phyloP scores from a whole-genome alignment of 345 rosid species.

The Trapa incisa region DNA sequence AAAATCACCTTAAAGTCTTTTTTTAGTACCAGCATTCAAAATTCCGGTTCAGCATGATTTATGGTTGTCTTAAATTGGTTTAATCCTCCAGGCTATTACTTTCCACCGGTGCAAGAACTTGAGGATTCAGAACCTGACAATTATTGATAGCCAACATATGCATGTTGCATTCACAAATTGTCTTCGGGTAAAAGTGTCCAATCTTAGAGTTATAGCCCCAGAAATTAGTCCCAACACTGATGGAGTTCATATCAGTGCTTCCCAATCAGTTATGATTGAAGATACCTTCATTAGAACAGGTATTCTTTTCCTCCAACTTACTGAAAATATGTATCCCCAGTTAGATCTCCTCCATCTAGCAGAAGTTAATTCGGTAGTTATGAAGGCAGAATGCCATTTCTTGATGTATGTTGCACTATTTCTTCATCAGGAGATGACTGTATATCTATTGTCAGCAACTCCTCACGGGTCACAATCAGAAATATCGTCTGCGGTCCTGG shows the following conservation, averaged over 20 bases:
- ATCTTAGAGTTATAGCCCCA: slow-evolving; percentile 52
- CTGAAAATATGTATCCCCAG: neutral
- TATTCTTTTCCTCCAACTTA: slow-evolving; percentile 10
- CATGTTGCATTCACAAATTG: slow-evolving; percentile 65
- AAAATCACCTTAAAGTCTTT: neutral
- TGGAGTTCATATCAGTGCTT: slow-evolving; percentile 75
- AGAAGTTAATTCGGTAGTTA: neutral
- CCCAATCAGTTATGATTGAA: slow-evolving; percentile 47
- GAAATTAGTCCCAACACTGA: slow-evolving; percentile 76
- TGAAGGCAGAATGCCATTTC: neutral
- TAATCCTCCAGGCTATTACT: slow-evolving; percentile 51
- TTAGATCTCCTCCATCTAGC: neutral
- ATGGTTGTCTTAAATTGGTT: neutral
- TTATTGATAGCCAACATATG: slow-evolving; percentile 66
- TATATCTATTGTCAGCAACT: slow-evolving; percentile 68
- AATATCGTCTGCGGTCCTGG: slow-evolving; percentile 86
- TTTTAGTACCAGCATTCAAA: neutral
- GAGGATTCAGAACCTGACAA: slow-evolving; percentile 37
- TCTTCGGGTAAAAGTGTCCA: slow-evolving; percentile 25
- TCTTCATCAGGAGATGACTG: slow-evolving; percentile 78
- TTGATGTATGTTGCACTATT: neutral
- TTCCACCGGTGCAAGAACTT: slow-evolving; percentile 78
- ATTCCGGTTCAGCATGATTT: neutral
- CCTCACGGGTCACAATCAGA: slow-evolving; percentile 52
- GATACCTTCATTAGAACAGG: slow-evolving; percentile 59